Evolutionary conservation across 192 early-diverging fungal genomes (phyloP).

Genomic region (Coemansia sp.): DNA sequence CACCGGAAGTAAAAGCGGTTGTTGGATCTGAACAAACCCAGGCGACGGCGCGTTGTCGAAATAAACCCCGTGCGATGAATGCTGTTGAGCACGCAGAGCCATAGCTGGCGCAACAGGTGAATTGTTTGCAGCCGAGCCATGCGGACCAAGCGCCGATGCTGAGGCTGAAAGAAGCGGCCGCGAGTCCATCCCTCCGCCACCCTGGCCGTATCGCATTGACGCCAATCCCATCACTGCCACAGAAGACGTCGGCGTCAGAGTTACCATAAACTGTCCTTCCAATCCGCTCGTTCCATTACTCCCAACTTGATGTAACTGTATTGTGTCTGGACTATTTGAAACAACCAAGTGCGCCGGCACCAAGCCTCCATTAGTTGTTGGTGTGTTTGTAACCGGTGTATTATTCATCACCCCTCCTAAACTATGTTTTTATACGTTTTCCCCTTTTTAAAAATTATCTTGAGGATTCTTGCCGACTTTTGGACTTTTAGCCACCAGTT

Average conservation of each 20-base stretch:
- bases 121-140: background rate
- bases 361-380: background rate
- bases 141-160: background rate
- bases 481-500: too few species aligned
- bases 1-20: background rate
- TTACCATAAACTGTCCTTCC: slow-evolving; percentile 15
- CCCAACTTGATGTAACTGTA: too few species aligned
- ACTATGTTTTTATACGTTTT: background rate
- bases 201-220: slow-evolving; percentile 30
- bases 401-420: background rate
- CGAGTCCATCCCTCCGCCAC: too few species aligned
- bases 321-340: too few species aligned
- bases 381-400: background rate
- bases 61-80: background rate
- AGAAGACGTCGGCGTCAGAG: slow-evolving; percentile 32
- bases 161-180: too few species aligned
- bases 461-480: too few species aligned
- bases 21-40: background rate
- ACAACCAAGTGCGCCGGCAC: background rate
- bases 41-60: background rate
- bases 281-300: background rate
- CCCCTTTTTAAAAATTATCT: background rate
- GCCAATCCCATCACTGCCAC: slow-evolving; percentile 32
- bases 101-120: slow-evolving; percentile 1
- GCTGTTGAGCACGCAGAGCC: too few species aligned